phyloP scores from a whole-genome alignment of 2,329 filamentous ascomycete species.

The Colletotrichum truncatum region DNA sequence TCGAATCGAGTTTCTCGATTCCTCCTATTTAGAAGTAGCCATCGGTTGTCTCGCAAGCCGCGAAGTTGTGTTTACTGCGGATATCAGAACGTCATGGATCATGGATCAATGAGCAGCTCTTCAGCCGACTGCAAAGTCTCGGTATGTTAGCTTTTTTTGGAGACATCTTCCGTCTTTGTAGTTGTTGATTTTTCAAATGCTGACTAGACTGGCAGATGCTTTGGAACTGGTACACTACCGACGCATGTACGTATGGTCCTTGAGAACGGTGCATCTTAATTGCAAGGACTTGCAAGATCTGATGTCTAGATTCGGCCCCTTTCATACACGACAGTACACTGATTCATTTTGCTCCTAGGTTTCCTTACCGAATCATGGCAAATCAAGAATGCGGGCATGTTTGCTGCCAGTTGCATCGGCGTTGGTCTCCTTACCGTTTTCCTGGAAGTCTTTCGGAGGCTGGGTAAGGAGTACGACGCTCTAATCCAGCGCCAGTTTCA shows the following conservation, averaged over 20 bases:
- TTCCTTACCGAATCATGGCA: constrained; percentile 52
- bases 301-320: too few species aligned
- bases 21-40: background rate
- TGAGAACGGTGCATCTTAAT: background rate
- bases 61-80: background rate
- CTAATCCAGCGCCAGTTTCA: constrained; percentile 50
- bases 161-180: too few species aligned
- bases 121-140: constrained; percentile 42
- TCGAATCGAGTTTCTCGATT: too few species aligned
- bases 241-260: constrained; percentile 43
- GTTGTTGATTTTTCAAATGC: too few species aligned
- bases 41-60: background rate
- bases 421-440: constrained; percentile 49
- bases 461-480: constrained; percentile 52
- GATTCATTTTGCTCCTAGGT: constrained; percentile 31
- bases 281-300: too few species aligned
- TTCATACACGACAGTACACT: background rate
- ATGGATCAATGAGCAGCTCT: constrained; percentile 32
- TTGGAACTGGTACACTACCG: constrained; percentile 54
- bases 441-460: constrained; percentile 50
- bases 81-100: constrained; percentile 33
- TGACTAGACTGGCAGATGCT: constrained; percentile 48
- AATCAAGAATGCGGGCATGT: constrained; percentile 48
- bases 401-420: constrained; percentile 54
- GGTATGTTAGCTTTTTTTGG: constrained; percentile 39